Evolutionary conservation across 345 rosid genomes (phyloP).

Genomic region (Euphorbia peplus): DNA sequence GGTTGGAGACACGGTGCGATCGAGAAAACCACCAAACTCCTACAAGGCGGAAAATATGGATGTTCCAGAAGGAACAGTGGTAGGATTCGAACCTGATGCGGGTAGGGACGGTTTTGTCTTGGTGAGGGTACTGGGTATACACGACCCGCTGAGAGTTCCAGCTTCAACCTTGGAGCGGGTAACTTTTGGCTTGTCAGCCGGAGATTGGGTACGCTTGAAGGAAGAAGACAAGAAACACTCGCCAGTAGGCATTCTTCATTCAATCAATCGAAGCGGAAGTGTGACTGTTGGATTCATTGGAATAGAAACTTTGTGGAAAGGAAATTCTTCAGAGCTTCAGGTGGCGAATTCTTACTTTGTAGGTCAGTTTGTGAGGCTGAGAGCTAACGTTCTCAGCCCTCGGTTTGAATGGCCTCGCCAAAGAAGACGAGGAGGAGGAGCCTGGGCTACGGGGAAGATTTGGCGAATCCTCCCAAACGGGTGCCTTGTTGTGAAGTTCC

Average conservation of each 20-base stretch:
- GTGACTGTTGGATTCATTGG: conserved; percentile 80
- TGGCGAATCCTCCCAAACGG: conserved; percentile 67
- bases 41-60: conserved; percentile 66
- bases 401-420: conserved; percentile 83
- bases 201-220: conserved; percentile 91
- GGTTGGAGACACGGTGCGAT: conserved; percentile 78
- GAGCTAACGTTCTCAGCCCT: conserved; percentile 59
- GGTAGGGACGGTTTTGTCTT: conserved; percentile 63
- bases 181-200: conserved; percentile 68
- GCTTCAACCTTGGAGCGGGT: conserved; percentile 68
- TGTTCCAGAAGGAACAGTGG: conserved; percentile 78
- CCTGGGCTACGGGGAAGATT: conserved; percentile 87
- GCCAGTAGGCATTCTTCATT: conserved; percentile 81
- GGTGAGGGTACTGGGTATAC: conserved; percentile 83
- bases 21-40: conserved; percentile 69
- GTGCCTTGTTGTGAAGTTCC: conserved; percentile 73
- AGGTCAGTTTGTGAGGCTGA: conserved; percentile 78
- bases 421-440: conserved; percentile 22
- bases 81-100: conserved; percentile 55
- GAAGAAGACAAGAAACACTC: conserved; percentile 66
- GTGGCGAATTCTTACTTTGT: conserved; percentile 71
- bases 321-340: conserved; percentile 65
- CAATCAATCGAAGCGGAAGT: conserved; percentile 57
- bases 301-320: conserved; percentile 72
- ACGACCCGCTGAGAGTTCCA: conserved; percentile 76